Base-by-base conservation (phyloP, 441 rosid genomes). In the Adansonia gregorii region DNA sequence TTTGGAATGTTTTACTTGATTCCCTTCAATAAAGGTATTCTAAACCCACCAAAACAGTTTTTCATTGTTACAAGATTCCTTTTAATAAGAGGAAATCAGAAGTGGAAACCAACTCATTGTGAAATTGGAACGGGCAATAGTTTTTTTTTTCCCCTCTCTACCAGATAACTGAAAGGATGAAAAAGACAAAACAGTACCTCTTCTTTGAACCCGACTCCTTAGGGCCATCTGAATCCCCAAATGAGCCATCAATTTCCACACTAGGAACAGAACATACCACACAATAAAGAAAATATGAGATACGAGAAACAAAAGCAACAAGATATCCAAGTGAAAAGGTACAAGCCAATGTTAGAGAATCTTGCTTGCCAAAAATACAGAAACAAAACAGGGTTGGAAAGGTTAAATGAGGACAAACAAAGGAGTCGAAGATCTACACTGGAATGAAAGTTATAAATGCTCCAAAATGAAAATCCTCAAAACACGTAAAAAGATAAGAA, bases 201-300 rank as follows among this genome's bases (percentile, higher is more conserved):
- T 95, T 95, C 85, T 89, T 93, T 73, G 93, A 86, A 78, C 88
- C 81, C 76, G 87, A 84, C 72, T 94, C 97, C 88, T 89, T 92
- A 70, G 67, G 81, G 70, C 81, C 86, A 66, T 92, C 93, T 52
- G 93, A 89, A 74, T 94, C 92, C 82, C 89, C 97, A 49, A 86
- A 82, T 0, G 93, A 85, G 72, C 86, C 93, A 86, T 91, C 97
- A 70, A 88, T 83, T 75, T 90, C 92, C 67, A 9, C 75, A 65
- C 99, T 95, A 74, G 19, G 63, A 80, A 75, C 52, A 79, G 49
- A 52, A 58, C 66, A 75, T 12, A 73, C 17, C 60, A 79, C 6
- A 70, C 6, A 72, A 48, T 64, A 73, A 75, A 69, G 72, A 66
- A 51, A 9, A 41, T 3, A 46, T 35, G 48, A 78, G 24, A 35